Conservation (phyloP, 768 basidiomycete genomes). For the Podaxis sp. region DNA sequence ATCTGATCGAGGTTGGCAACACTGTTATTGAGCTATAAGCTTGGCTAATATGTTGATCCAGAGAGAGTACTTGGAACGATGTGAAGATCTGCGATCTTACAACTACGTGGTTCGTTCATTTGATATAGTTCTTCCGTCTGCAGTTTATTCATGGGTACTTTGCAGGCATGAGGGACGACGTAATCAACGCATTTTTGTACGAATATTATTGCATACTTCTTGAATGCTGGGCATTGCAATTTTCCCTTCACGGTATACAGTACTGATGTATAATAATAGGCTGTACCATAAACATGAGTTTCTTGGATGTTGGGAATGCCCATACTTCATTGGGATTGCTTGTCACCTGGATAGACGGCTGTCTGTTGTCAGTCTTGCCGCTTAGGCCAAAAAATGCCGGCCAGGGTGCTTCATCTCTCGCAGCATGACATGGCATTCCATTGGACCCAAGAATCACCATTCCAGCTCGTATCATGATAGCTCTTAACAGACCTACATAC, state of each 20-base stretch:
- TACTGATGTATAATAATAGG: conserved; percentile 8
- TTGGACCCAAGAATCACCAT: not conserved
- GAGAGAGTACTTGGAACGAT: conserved; percentile 94
- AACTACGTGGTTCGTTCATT: conserved; percentile 59
- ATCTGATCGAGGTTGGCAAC: conserved; percentile 79
- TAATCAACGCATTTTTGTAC: conserved; percentile 1
- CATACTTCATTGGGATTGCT: too few relatives aligned
- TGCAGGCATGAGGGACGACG: conserved; percentile 16
- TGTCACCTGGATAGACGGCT: too few relatives aligned
- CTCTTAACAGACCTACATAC: too few relatives aligned
- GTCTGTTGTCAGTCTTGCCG: not conserved
- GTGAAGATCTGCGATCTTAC: conserved; percentile 84
- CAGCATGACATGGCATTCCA: not conserved
- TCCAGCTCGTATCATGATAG: not conserved
- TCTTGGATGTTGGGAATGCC: not conserved
- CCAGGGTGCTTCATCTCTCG: too few relatives aligned
- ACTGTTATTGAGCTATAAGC: not conserved
- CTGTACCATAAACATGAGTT: not conserved
- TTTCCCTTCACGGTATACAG: not conserved
- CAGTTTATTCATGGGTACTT: not conserved
- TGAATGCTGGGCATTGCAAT: not conserved
- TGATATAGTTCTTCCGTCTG: not conserved
- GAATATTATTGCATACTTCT: not conserved
- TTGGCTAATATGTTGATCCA: conserved; percentile 29
- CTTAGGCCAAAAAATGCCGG: not conserved